Percentiles rank a stretch among this genome's conserved stretches.
Evolutionary conservation across 257 asterid genomes (phyloP).

Genomic region (Nicotiana noctiflora): DNA sequence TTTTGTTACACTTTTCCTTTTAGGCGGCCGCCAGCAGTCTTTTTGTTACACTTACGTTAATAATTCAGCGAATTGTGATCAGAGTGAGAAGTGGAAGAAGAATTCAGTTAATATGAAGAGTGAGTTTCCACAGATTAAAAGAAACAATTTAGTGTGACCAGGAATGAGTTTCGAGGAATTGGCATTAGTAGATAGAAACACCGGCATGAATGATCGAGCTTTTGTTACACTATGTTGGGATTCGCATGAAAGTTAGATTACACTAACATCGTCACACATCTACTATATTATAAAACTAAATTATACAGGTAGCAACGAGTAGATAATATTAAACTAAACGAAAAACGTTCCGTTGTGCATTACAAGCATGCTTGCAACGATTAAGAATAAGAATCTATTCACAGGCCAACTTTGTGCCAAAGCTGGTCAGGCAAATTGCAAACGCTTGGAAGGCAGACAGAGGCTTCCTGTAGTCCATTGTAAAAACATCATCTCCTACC

Average conservation of each 20-base stretch:
- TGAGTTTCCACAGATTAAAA: background rate
- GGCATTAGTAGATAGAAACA: background rate
- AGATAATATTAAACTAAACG: background rate
- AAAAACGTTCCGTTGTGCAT: background rate
- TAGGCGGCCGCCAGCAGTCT: too few species aligned
- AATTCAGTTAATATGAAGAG: background rate
- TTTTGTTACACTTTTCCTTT: too few species aligned
- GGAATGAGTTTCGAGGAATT: background rate
- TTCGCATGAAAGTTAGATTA: background rate
- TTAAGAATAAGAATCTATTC: conserved; percentile 25
- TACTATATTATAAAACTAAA: background rate
- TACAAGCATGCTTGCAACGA: too few species aligned
- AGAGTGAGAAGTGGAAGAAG: background rate
- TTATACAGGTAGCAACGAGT: background rate
- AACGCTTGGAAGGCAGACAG: conserved; percentile 91
- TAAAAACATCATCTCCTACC: conserved; percentile 71
- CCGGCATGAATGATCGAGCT: background rate
- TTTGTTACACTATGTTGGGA: background rate
- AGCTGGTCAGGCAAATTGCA: conserved; percentile 86
- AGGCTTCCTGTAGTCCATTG: conserved; percentile 88
- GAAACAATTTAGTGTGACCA: background rate
- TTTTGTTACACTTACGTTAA: too few species aligned
- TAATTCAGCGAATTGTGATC: background rate
- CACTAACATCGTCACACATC: background rate
- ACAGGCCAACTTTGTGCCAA: conserved; percentile 89